These are phyloP conservation scores for Monascus ruber DNA, from an alignment of 2,329 filamentous ascomycete species.

Conservation along the genomic window DNA sequence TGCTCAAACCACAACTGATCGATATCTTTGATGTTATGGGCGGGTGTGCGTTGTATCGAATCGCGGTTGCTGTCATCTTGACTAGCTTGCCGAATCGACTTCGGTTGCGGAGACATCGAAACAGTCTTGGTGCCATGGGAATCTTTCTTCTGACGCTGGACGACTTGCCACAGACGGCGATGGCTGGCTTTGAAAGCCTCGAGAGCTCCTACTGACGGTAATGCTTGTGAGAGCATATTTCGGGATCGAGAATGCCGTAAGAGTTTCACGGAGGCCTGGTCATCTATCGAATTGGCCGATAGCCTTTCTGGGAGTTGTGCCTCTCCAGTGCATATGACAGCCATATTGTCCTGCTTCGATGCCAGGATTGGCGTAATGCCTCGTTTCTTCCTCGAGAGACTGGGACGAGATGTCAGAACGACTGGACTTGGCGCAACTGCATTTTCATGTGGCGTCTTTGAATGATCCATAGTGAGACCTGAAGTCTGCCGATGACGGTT, in stretches of 20 bases:
- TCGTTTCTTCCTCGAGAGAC: constrained; percentile 13
- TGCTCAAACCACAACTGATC: constrained; percentile 27
- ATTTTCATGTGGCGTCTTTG: constrained; percentile 1
- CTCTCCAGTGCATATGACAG: too few species aligned
- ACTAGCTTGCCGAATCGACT: background rate
- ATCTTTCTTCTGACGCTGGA: constrained; percentile 20
- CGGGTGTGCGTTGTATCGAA: constrained; percentile 17
- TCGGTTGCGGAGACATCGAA: constrained; percentile 16
- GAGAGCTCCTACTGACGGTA: constrained; percentile 10
- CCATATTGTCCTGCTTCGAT: background rate
- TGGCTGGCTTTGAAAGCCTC: constrained; percentile 20
- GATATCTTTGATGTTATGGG: constrained; percentile 25
- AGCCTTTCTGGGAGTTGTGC: too few species aligned
- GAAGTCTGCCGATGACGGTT: too few species aligned
- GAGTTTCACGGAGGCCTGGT: constrained; percentile 1
- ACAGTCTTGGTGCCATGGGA: constrained; percentile 12
- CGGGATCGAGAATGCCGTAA: too few species aligned
- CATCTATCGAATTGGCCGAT: constrained; percentile 6
- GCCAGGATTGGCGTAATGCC: constrained; percentile 14
- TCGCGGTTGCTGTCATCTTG: constrained; percentile 6
- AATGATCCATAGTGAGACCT: too few species aligned
- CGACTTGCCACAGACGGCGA: constrained; percentile 24
- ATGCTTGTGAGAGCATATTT: too few species aligned
- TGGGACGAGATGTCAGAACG: constrained; percentile 22
- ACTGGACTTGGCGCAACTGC: constrained; percentile 23